Percentiles rank a stretch among this genome's conserved stretches.
Evolutionary conservation across 2,329 filamentous ascomycete genomes (phyloP).

Genomic region (Metarhizium sp.): DNA sequence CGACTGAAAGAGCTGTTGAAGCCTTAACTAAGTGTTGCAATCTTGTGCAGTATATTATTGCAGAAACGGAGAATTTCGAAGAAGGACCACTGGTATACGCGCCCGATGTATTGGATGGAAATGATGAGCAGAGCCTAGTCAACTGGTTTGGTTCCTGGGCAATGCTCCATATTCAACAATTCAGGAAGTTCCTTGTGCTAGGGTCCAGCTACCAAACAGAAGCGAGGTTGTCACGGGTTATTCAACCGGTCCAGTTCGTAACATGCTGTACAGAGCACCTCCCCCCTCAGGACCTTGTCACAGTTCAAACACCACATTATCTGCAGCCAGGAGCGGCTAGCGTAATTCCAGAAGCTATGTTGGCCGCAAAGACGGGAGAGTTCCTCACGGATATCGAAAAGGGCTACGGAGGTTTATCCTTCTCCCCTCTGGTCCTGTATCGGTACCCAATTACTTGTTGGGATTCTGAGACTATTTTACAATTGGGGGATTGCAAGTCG

Average conservation of each 20-base stretch:
- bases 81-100: constrained; percentile 33
- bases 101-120: constrained; percentile 38
- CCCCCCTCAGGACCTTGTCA: not conserved
- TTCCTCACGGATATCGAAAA: constrained; percentile 1
- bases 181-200: constrained; percentile 45
- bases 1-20: not conserved
- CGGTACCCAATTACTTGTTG: constrained; percentile 32
- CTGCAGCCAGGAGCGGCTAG: not conserved
- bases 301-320: not conserved
- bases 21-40: constrained; percentile 14
- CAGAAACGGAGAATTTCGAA: constrained; percentile 7
- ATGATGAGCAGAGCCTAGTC: constrained; percentile 53
- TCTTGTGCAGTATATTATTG: constrained; percentile 12
- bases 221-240: constrained; percentile 14
- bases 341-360: no score
- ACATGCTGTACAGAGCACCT: not conserved
- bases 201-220: constrained; percentile 29
- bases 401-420: not conserved
- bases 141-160: constrained; percentile 57
- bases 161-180: constrained; percentile 35
- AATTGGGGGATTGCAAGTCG: constrained; percentile 12
- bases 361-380: not conserved
- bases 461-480: constrained; percentile 14
- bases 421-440: constrained; percentile 23
- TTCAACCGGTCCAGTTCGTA: constrained; percentile 6